Evolutionary conservation across 441 rosid species (phyloP), one percentile per base, ranked within the genome.

Genomic region (Mallotus japonicus): DNA sequence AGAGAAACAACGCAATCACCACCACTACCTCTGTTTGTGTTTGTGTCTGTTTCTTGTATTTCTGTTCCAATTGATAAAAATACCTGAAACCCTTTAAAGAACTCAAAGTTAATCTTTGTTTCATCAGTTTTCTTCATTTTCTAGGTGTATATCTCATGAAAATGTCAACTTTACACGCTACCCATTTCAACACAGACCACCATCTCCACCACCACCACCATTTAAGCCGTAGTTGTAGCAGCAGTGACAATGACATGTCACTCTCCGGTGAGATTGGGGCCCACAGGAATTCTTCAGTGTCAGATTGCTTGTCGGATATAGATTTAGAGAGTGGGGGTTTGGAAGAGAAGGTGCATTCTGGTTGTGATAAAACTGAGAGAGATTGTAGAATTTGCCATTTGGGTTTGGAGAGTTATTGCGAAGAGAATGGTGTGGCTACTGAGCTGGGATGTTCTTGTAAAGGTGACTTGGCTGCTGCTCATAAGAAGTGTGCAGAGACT

Each of bases 301-400:
- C 88, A 24, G 88, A 82, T 68, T 80, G 82, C 73, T 84, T 87
- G 72, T 85, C 84, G 32, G 83, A 75, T 79, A 86, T 78, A 82
- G 90, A 81, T 78, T 80, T 74, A 55, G 83, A 81, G 73, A 70
- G 78, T 32, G 89, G 83, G 54, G 76, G 19, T 37, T 69, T 67
- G 50, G 89, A 85, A 79, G 73, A 79, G 62, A 87, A 84, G 85
- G 84, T 79, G 79, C 90, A 85, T 80, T 81, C 79, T 67, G 75
- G 76, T 17, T 80, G 75, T 66, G 76, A 73, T 65, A 79, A 73
- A 44, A 77, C 8, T 65, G 86, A 84, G 85, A 86, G 80, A 77
- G 96, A 85, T 62, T 95, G 99, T 65, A 83, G 99, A 74, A 95
- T 95, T 85, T 93, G 98, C 75, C 97, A 95, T 75, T 71, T 93